Evolutionary conservation across 768 basidiomycete genomes (phyloP).

Genomic region (Kwoniella heveanensis): DNA sequence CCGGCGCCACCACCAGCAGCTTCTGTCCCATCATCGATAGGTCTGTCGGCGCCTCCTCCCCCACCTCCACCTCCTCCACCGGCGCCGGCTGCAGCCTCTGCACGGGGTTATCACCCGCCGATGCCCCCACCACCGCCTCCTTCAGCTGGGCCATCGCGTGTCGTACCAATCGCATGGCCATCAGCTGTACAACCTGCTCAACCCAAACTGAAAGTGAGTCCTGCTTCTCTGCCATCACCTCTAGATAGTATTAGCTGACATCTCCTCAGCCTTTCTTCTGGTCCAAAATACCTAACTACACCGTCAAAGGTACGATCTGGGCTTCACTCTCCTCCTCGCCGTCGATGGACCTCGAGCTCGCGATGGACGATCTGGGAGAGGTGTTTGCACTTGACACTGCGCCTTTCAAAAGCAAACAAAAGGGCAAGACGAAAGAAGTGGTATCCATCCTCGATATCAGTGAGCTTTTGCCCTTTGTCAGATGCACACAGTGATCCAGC

Average conservation of each 20-base stretch:
- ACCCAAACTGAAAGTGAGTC: conserved; percentile 40
- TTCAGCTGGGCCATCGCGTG: conserved; percentile 27
- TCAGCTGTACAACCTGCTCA: conserved; percentile 56
- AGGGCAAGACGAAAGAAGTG: conserved; percentile 62
- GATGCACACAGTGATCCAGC: too few species aligned
- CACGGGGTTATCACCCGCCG: neutral
- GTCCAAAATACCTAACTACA: conserved; percentile 68
- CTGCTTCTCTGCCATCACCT: neutral
- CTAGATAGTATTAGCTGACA: neutral
- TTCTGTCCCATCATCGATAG: conserved; percentile 6
- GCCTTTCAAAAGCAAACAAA: conserved; percentile 50
- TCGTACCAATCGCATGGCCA: conserved; percentile 26
- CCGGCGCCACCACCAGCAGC: conserved; percentile 25
- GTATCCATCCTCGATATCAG: conserved; percentile 75
- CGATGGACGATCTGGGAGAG: conserved; percentile 71
- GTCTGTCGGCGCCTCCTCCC: neutral
- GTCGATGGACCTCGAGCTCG: conserved; percentile 58
- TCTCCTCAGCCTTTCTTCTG: conserved; percentile 76
- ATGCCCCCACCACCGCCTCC: conserved; percentile 45
- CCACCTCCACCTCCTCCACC: conserved; percentile 48
- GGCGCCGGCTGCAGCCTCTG: conserved; percentile 5
- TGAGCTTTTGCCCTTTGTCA: conserved; percentile 25
- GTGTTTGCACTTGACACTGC: conserved; percentile 64
- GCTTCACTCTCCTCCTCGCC: conserved; percentile 58
- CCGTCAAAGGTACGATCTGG: conserved; percentile 68